A percentile compares a stretch with the other conserved stretches of the same genome.
phyloP scores from a whole-genome alignment of 2,329 filamentous ascomycete species.

The Rhynchosporium graminicola region DNA sequence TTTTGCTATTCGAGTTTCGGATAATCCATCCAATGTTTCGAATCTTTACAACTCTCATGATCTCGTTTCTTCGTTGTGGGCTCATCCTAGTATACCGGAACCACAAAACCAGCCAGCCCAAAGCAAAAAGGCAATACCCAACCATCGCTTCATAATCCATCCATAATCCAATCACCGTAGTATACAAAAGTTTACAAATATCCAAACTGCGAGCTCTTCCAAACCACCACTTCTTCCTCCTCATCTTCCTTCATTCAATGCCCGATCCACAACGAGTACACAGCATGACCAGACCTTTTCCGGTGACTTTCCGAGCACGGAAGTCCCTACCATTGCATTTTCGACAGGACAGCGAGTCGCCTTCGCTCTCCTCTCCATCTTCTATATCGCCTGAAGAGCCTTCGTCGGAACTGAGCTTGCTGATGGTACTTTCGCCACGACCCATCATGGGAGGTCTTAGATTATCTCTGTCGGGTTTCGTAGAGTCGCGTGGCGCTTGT shows the following conservation, averaged over 20 bases:
- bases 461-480: slow-evolving; percentile 28
- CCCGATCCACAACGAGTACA: slow-evolving; percentile 57
- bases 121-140: slow-evolving; percentile 4
- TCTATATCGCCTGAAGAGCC: slow-evolving; percentile 42
- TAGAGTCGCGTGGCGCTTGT: slow-evolving; percentile 26
- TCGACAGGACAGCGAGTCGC: slow-evolving; percentile 54
- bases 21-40: not conserved
- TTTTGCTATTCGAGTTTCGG: too few relatives aligned
- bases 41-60: not conserved
- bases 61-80: not conserved
- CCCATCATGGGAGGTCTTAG: slow-evolving; percentile 23
- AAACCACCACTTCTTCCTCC: not conserved
- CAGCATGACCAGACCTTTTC: slow-evolving; percentile 56
- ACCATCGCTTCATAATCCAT: not conserved
- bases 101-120: not conserved
- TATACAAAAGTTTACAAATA: slow-evolving; percentile 9
- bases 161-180: slow-evolving; percentile 13
- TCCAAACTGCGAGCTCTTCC: not conserved
- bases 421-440: slow-evolving; percentile 42
- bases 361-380: slow-evolving; percentile 36
- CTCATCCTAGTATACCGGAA: slow-evolving; percentile 5
- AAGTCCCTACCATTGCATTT: slow-evolving; percentile 64
- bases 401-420: slow-evolving; percentile 59
- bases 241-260: slow-evolving; percentile 22
- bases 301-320: slow-evolving; percentile 56